Base-by-base conservation (phyloP, 2,329 filamentous ascomycete species). In the Stagonosporopsis cucurbitacearum region DNA sequence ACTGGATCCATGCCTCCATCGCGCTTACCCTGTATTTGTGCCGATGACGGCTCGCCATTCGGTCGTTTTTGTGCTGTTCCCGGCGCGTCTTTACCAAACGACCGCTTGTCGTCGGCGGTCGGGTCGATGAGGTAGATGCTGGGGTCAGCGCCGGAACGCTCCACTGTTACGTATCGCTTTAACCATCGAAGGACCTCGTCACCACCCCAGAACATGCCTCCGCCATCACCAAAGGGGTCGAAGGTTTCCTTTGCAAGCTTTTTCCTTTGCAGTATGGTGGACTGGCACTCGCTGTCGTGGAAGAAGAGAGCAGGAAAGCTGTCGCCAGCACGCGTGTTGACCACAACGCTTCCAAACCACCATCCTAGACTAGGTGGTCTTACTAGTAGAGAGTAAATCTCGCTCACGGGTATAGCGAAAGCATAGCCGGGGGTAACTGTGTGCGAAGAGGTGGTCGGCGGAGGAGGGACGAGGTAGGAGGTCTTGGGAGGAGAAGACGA, bases 271-370 rank as follows among this genome's bases (percentile, higher is more conserved):
- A 96, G 78, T 20, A 98, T 96, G 0, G 95, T 99, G 49, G 90
- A 96, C 77, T 96, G 90, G 70, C 95, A 99, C 79, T 99, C 95
- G 60, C 88, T 92, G 70, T 99, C 95, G 74, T 99, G 95, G 78
- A 99, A 99, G 79, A 99, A 99, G 1, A 99, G 80, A 0, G 95
- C 92, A 0, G 95, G 95, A 65, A 98, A 96, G 72, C 91, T 95
- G 72, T 98, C 93, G 3, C 96, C 96, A 0, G 89, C 87, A 12
- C 90, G 83, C 1, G 91, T 92, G 73, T 99, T 99, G 79, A 99
- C 91, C 54, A 99, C 89, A 25, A 99, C 78, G 60, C 92, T 96
- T 30, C 95, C 95, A 74, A 96, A 97, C 95, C 95, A 99, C 96
- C 95, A 99, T 15, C 95, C 96, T 7, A 96, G 78, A 73, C 92